These are phyloP conservation scores for Rhizoclosmatium globosum DNA, from an alignment of 192 early-diverging fungal species.

Conservation along the genomic window DNA sequence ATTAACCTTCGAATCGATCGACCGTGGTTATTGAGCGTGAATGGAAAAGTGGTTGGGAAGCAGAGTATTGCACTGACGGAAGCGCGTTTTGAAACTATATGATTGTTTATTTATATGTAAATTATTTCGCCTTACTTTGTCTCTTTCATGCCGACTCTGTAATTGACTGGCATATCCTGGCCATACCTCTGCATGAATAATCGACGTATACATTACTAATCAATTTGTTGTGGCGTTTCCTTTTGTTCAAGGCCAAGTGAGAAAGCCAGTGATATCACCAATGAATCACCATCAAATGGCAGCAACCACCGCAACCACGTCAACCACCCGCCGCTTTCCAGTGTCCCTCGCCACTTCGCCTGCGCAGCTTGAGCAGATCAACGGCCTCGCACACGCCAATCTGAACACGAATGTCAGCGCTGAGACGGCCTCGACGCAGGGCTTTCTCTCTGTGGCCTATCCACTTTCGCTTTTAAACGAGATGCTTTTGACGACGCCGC, in stretches of 20 bases:
- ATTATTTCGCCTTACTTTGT: conserved; percentile 1
- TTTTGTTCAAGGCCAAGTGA: background rate
- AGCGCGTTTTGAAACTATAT: conserved; percentile 16
- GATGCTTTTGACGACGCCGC: background rate
- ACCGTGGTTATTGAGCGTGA: conserved; percentile 8
- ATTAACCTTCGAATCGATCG: conserved; percentile 19
- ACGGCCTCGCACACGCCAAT: background rate
- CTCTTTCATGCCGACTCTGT: background rate
- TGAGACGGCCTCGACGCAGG: background rate
- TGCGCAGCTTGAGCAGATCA: conserved; percentile 7
- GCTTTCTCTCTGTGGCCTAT: conserved; percentile 3
- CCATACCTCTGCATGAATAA: too few relatives aligned
- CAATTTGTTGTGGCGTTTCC: too few relatives aligned
- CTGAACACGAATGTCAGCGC: background rate
- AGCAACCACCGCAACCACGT: too few relatives aligned
- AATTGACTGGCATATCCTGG: too few relatives aligned
- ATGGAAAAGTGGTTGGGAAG: conserved; percentile 15
- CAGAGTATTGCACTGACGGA: conserved; percentile 1
- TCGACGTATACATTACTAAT: too few relatives aligned
- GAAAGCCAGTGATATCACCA: background rate
- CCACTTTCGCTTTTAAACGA: background rate
- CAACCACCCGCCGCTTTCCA: too few relatives aligned
- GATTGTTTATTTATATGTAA: background rate
- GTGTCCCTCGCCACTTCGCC: background rate
- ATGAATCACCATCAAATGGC: background rate